Evolutionary conservation across 139 green algal genomes (phyloP).

Genomic region (Nannochloris sp.): DNA sequence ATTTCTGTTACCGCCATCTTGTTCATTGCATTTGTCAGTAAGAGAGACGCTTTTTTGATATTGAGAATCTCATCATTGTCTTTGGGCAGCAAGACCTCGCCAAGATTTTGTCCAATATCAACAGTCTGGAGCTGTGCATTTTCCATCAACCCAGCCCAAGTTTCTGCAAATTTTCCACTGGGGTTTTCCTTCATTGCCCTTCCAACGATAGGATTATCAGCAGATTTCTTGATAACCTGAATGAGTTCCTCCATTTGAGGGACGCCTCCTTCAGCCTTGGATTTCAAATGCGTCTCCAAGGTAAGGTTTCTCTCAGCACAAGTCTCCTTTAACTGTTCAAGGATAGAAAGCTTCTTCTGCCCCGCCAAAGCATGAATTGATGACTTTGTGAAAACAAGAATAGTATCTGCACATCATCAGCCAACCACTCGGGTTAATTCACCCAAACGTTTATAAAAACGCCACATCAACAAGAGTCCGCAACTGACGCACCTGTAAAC

Average conservation of each 20-base stretch:
- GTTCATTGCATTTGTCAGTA: constrained; percentile 57
- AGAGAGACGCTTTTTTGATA: constrained; percentile 78
- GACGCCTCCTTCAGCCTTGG: constrained; percentile 69
- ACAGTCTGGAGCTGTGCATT: constrained; percentile 25
- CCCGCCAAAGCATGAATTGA: constrained; percentile 71
- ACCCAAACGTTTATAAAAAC: neutral
- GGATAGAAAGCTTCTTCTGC: constrained; percentile 77
- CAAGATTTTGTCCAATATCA: constrained; percentile 47
- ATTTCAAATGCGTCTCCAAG: constrained; percentile 55
- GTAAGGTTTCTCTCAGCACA: constrained; percentile 28
- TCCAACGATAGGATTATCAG: constrained; percentile 39
- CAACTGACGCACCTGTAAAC: constrained; percentile 55
- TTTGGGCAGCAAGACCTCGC: constrained; percentile 65
- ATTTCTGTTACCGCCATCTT: constrained; percentile 63
- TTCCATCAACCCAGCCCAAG: constrained; percentile 33
- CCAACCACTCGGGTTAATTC: neutral
- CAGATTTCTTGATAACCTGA: constrained; percentile 22
- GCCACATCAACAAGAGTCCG: too few species aligned
- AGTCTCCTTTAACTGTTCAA: constrained; percentile 44
- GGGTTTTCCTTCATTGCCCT: constrained; percentile 47
- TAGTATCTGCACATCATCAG: constrained; percentile 58
- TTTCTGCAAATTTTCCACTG: constrained; percentile 47
- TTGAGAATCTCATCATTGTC: constrained; percentile 72
- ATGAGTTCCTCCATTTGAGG: constrained; percentile 51
- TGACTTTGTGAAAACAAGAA: constrained; percentile 71